Evolutionary conservation across 2,329 filamentous ascomycete species (phyloP).

Genomic region (Microsporum canis): DNA sequence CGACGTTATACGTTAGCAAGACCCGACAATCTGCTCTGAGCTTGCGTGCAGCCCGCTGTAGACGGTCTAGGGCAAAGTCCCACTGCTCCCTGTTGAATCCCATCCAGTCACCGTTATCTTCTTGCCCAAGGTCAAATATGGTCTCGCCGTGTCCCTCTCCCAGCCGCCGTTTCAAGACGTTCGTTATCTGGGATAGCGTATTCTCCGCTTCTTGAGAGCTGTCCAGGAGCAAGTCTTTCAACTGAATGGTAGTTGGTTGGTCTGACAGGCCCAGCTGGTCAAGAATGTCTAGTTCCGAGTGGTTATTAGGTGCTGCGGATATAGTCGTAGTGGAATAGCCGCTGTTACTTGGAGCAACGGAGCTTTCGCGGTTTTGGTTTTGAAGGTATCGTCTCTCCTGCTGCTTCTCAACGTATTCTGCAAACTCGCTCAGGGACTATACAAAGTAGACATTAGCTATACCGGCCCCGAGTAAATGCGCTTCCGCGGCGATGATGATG

Average conservation of each 20-base stretch:
- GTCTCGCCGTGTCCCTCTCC: conserved; percentile 79
- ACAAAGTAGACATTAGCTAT: background rate
- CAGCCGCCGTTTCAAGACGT: conserved; percentile 56
- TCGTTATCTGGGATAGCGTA: conserved; percentile 51
- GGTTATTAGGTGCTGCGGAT: conserved; percentile 46
- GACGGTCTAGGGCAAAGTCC: conserved; percentile 55
- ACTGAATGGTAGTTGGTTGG: conserved; percentile 44
- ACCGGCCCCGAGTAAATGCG: background rate
- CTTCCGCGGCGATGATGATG: background rate
- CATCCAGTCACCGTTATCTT: conserved; percentile 83
- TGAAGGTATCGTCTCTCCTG: conserved; percentile 47
- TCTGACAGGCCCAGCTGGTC: conserved; percentile 68
- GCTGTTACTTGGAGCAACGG: conserved; percentile 31
- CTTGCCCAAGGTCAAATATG: conserved; percentile 82
- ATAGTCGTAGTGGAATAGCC: conserved; percentile 29
- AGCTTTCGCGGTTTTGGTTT: conserved; percentile 22
- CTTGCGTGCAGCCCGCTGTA: conserved; percentile 54
- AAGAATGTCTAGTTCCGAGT: conserved; percentile 82
- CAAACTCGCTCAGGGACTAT: conserved; percentile 83
- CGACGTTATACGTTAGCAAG: conserved; percentile 82
- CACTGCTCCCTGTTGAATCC: conserved; percentile 62
- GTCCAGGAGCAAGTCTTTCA: conserved; percentile 64
- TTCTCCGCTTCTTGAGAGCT: conserved; percentile 46
- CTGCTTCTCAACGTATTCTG: conserved; percentile 93
- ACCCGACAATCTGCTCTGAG: conserved; percentile 65